phyloP scores from a whole-genome alignment of 2,329 filamentous ascomycete genomes.

The Leptographium procerum region DNA sequence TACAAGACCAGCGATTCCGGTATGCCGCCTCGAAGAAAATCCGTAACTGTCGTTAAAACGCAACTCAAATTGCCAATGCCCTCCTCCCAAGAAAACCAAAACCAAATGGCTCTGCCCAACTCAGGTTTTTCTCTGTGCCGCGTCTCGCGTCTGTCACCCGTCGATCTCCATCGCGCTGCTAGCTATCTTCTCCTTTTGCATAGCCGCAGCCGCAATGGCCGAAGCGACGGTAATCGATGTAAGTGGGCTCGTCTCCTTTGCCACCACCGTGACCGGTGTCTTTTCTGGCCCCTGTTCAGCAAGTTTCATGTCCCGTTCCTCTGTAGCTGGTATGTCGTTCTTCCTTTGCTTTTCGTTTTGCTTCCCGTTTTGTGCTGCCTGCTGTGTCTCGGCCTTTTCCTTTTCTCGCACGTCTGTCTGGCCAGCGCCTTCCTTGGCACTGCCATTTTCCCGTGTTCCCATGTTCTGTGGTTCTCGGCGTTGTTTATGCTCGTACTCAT shows the following conservation, averaged over 20 bases:
- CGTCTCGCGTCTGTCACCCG: constrained; percentile 1
- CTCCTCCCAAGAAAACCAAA: not conserved
- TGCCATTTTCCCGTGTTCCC: not conserved
- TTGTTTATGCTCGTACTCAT: not conserved
- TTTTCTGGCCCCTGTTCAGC: not conserved
- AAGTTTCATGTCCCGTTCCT: not conserved
- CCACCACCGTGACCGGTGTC: not conserved
- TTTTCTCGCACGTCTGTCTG: not conserved
- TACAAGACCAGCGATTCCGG: not conserved
- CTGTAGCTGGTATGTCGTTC: not conserved
- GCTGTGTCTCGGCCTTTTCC: not conserved
- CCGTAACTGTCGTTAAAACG: constrained; percentile 10
- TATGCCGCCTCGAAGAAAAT: not conserved
- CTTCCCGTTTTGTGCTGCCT: not conserved
- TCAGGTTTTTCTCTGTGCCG: not conserved
- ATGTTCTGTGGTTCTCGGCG: not conserved
- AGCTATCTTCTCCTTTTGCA: not conserved
- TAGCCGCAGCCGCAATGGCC: not conserved
- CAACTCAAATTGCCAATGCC: not conserved
- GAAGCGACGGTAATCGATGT: not conserved
- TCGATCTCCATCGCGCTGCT: constrained; percentile 8
- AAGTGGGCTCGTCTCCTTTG: not conserved
- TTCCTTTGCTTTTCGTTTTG: not conserved
- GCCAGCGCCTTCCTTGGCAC: not conserved
- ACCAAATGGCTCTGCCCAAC: not conserved